Base-by-base conservation (phyloP, 257 asterid species). In the Plantago elongata region DNA sequence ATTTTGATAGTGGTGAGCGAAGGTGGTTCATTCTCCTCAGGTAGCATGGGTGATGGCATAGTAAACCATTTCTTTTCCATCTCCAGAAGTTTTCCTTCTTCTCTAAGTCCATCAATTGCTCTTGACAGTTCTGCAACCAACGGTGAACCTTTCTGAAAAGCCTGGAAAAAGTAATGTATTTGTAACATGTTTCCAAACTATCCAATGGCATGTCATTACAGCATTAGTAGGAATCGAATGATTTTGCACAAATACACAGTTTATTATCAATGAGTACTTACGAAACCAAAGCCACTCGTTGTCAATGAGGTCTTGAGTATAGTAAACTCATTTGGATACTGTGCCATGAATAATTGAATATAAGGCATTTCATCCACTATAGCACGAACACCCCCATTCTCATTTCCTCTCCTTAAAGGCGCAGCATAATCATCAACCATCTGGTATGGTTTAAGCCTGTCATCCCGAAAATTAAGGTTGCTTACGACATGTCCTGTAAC, bases 301-400 rank as follows among this genome's bases (percentile, higher is more conserved):
- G 65, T 71, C 18, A 51, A 59, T 1, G 73, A 64, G 16, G 79
- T 71, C 52, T 54, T 70, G n/a, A 74, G 60, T 66, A 57, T 61
- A 40, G 70, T 68, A 56, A 64, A 77, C 37, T 73, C 46, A 14
- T 71, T 57, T 54, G 80, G 65, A 47, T 74, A 18, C 54, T 45
- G 49, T 12, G 69, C 65, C 13, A 72, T 72, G 64, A 79, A 69
- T 47, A 65, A 46, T 66, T 64, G 70, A 16, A 79, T 38, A 38
- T 74, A 79, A 2, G 82, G 85, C 22, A 65, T 68, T 60, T 75
- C 81, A 56, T 75, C 77, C 13, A 75, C 72, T 30, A 71, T 79
- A 0, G 77, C 81, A 16, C 54, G 72, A 42, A 79, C 61, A 15
- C 77, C 76, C 0, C 82, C 85, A 54, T 61, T 67, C 17, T 9